These are phyloP conservation scores for Leccinum solheimii DNA, from an alignment of 1,284 basidiomycete genomes.

Conservation along the genomic window DNA sequence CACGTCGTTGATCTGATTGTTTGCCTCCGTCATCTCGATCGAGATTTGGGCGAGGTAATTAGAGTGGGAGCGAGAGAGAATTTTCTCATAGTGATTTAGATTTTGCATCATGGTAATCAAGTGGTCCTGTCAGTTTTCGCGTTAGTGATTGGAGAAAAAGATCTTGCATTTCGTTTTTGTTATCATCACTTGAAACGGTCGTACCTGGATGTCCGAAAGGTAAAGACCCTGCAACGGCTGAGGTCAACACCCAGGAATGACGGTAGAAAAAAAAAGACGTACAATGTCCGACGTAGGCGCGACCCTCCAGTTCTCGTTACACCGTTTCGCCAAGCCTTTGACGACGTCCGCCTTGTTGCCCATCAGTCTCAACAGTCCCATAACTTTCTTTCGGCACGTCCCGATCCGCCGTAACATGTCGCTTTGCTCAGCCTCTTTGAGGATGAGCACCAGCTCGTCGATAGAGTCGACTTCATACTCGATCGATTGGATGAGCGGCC, in stretches of 20 bases:
- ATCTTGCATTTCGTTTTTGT: no score
- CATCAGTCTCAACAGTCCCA: constrained; percentile 95
- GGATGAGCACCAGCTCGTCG: constrained; percentile 95
- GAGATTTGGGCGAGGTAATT: constrained; percentile 98
- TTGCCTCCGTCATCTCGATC: constrained; percentile 99
- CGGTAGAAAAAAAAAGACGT: constrained; percentile 31
- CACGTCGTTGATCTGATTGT: constrained; percentile 99
- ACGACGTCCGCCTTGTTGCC: constrained; percentile 99
- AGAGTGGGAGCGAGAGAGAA: constrained; percentile 97
- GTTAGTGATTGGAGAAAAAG: not conserved
- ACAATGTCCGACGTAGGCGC: constrained; percentile 98
- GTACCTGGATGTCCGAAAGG: constrained; percentile 85
- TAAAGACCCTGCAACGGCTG: constrained; percentile 72
- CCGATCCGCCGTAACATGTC: constrained; percentile 83
- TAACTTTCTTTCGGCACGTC: constrained; percentile 98
- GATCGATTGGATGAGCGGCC: constrained; percentile 96
- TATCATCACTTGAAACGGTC: constrained; percentile 1
- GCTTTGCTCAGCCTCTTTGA: constrained; percentile 73
- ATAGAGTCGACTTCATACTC: constrained; percentile 99
- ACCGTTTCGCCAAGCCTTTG: constrained; percentile 96
- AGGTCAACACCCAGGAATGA: constrained; percentile 1
- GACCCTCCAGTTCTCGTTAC: constrained; percentile 99
- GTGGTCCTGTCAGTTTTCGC: constrained; percentile 67
- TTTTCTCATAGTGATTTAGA: constrained; percentile 98
- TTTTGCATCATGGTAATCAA: constrained; percentile 99